Conservation (phyloP, 208 protist species). For the Zelonia costaricensis region DNA sequence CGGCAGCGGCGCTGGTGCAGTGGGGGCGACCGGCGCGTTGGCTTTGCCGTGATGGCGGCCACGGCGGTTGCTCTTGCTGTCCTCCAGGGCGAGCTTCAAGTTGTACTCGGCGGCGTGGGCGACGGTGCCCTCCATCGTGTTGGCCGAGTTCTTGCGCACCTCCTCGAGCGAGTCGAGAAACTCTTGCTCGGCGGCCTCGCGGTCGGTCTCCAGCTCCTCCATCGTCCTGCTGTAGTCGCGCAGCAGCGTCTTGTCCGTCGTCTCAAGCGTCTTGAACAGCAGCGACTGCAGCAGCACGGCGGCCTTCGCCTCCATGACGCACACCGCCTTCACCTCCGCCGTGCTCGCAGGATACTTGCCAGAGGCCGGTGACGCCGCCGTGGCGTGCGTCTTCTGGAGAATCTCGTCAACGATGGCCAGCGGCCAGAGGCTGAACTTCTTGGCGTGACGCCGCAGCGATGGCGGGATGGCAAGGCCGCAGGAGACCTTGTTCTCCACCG, state of each 20-base stretch:
- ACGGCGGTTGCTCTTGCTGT: constrained; percentile 1
- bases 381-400: neutral
- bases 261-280: constrained; percentile 65
- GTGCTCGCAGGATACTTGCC: constrained; percentile 34
- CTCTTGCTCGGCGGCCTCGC: constrained; percentile 50
- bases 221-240: constrained; percentile 82
- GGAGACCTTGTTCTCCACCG: constrained; percentile 35
- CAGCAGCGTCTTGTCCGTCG: constrained; percentile 64
- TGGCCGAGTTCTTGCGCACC: constrained; percentile 41
- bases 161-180: constrained; percentile 69
- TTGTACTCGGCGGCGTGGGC: constrained; percentile 74
- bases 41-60: neutral
- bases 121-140: constrained; percentile 76
- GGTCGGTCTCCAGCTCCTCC: constrained; percentile 81
- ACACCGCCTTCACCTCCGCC: constrained; percentile 59
- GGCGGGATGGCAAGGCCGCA: constrained; percentile 63
- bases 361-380: neutral
- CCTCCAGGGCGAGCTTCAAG: constrained; percentile 23
- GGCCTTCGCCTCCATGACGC: constrained; percentile 64
- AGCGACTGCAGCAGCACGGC: constrained; percentile 64
- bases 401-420: constrained; percentile 45
- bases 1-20: neutral
- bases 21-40: neutral
- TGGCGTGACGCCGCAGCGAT: constrained; percentile 57
- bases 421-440: constrained; percentile 82